Percentiles rank a stretch among this genome's conserved stretches.
Conservation (phyloP, 1,284 basidiomycete species). For the Ceratobasidium sp. region DNA sequence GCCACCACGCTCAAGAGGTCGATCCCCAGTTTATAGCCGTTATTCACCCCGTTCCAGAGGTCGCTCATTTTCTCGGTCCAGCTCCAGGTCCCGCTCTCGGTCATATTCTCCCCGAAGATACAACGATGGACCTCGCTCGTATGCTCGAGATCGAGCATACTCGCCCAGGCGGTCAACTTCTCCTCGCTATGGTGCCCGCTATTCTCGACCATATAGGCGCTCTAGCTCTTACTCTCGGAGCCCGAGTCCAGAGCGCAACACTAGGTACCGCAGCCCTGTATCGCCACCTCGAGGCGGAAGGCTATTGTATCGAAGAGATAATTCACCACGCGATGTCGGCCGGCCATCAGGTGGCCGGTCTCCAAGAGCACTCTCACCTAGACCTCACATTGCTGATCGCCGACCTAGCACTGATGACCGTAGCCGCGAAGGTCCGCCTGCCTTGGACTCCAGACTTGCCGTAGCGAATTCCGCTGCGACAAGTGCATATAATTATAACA, state of each 20-base stretch:
- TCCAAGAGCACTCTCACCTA: background rate
- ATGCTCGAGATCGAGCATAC: background rate
- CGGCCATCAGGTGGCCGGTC: background rate
- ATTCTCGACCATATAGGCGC: background rate
- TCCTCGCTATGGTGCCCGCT: background rate
- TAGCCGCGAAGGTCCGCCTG: background rate
- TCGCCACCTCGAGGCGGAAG: background rate
- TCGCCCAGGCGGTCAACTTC: constrained; percentile 7
- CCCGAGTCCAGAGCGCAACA: background rate
- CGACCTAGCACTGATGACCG: background rate
- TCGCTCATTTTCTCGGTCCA: background rate
- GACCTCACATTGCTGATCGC: background rate
- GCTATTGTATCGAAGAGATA: background rate
- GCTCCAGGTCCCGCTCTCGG: background rate
- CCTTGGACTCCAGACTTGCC: too few relatives aligned
- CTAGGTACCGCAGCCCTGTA: background rate
- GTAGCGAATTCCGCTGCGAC: background rate
- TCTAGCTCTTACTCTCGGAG: constrained; percentile 4
- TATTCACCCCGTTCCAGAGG: background rate
- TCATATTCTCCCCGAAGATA: background rate
- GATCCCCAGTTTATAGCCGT: background rate
- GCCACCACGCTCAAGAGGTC: background rate
- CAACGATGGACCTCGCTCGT: background rate
- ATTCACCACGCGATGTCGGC: background rate
- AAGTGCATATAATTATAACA: background rate